Conservation (phyloP, 2,329 filamentous ascomycete species). For the Tolypocladium paradoxum region DNA sequence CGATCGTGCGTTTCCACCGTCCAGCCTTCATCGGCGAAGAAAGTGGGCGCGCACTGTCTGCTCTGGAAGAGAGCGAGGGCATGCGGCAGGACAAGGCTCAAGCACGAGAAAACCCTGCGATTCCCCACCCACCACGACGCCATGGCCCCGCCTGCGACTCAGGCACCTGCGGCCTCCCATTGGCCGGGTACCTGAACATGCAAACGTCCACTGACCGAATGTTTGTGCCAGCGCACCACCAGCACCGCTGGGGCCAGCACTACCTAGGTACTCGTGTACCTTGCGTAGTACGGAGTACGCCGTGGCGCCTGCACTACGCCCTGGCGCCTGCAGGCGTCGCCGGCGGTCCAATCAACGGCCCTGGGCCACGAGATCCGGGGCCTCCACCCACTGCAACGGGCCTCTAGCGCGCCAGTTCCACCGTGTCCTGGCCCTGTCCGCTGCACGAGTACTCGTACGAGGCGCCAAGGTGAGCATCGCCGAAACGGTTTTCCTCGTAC, state of each 20-base stretch:
- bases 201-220: not conserved
- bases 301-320: not conserved
- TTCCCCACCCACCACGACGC: not conserved
- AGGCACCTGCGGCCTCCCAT: constrained; percentile 15
- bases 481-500: too few species aligned
- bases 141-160: constrained; percentile 2
- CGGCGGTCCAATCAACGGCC: not conserved
- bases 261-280: too few species aligned
- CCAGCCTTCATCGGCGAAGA: not conserved
- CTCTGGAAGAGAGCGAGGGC: not conserved
- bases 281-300: too few species aligned
- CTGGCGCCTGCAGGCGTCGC: not conserved
- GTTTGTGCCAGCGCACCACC: not conserved
- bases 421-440: not conserved
- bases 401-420: not conserved
- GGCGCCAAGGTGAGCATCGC: not conserved
- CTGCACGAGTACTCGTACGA: not conserved
- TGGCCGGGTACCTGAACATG: constrained; percentile 18
- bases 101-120: not conserved
- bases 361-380: not conserved
- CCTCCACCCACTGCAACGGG: not conserved
- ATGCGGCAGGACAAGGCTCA: too few species aligned
- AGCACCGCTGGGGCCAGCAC: too few species aligned
- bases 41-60: not conserved
- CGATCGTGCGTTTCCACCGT: not conserved